Evolutionary conservation across 306 rosid genomes (phyloP), one percentile per base, ranked within the genome.

Genomic region (Cucurbita argyrosperma): DNA sequence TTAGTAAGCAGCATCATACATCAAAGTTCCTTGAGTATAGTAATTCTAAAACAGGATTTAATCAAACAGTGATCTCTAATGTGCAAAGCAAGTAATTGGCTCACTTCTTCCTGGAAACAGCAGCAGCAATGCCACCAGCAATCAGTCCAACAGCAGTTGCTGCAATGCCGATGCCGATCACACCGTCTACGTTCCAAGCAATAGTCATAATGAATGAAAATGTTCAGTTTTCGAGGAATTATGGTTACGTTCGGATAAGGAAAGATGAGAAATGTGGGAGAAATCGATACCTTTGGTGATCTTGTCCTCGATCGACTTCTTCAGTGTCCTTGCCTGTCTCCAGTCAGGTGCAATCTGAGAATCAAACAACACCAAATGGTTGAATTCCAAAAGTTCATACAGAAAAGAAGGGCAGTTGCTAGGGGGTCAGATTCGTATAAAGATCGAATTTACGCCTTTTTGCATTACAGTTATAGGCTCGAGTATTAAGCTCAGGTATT

Each of bases 321-420:
- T 88, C 68, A 90, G 90, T 64, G 82, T 70, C 74, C 69, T 79
- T 53, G 97, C 95, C 81, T 93, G 96, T 76, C 98, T 88, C 98
- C 96, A 92, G 81, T 89, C 96, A 70, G 98, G 96, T 55, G 91
- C 96, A 84, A 87, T 85, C 98, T 92, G 81, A 85, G 78, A 82
- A 66, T 45, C 54, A 66, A 66, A 11, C 72, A 66, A n/a, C 21
- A 66, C 21, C 38, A 66, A 45, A 66, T 19, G 37, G 72, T 66
- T 45, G 14, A 66, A 19, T 11, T 43, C 52, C 70, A 40, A 66
- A 43, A 43, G 53, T 64, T n/a, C 6, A 40, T 9, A 39, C 9
- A 64, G 51, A 64, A 63, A 38, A 4, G 4, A 37, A 10, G n/a
- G 40, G 40, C 8, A 11, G 18, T 12, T 59, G 35, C 35, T 59